Base-by-base conservation (phyloP, 2,329 filamentous ascomycete genomes). In the Dactylellina leptospora region DNA sequence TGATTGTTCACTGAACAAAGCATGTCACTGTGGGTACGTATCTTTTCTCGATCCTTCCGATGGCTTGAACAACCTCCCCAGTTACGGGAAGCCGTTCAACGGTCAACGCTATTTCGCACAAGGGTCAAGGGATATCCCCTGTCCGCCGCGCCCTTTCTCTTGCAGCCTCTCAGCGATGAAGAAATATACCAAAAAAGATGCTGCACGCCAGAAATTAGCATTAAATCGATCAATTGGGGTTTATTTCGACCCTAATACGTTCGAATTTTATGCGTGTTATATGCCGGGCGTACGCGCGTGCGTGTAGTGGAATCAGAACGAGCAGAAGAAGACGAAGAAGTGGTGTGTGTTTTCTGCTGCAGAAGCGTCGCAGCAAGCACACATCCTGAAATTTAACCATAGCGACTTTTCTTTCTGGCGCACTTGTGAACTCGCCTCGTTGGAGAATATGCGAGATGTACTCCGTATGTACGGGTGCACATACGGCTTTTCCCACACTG, bases 311-410 rank as follows among this genome's bases (percentile, higher is more conserved):
- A n/a, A n/a, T n/a, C n/a, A n/a, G n/a, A n/a, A n/a, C n/a, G n/a
- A n/a, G n/a, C n/a, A n/a, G n/a, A n/a, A n/a, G n/a, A n/a, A n/a
- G n/a, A n/a, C 51, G 44, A 16, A 20, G 40, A 33, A 27, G 18
- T 53, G 20, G 16, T 55, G 40, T 47, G 53, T 56, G 30, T 16
- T 47, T 48, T 1, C 40, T 56, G 47, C 59, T 63, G 66, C 68
- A 64, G 54, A 72, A 53, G 68, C 53, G 54, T 54, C 66, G 59
- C 59, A 72, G 54, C 53, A 72, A 72, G 59, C 59, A 71, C 66
- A 71, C 58, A 63, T 71, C 68, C 68, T 72, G 68, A 72, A 72
- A 72, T 72, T 72, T 72, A 72, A 72, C 68, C 68, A 64, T 64
- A n/a, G n/a, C n/a, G n/a, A n/a, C n/a, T n/a, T n/a, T n/a, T n/a